phyloP scores from a whole-genome alignment of 441 rosid species.

The Gossypium gossypioides region DNA sequence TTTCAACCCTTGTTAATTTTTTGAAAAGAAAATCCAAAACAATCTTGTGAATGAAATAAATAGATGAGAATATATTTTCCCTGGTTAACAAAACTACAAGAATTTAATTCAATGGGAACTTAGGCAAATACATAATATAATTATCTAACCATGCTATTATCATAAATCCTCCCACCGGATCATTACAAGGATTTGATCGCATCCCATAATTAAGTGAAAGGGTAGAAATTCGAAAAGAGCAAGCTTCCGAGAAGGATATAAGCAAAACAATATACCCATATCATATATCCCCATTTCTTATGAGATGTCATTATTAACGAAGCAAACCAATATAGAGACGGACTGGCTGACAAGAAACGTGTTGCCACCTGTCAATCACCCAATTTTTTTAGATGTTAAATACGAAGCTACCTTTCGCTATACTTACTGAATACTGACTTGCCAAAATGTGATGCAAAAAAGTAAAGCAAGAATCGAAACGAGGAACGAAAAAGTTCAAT shows the following conservation, averaged over 20 bases:
- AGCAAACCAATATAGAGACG: constrained; percentile 83
- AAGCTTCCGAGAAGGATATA: constrained; percentile 74
- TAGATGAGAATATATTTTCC: no score
- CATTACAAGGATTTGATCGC: no score
- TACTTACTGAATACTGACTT: background rate
- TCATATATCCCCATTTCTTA: constrained; percentile 51
- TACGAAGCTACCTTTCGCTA: background rate
- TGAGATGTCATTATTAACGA: constrained; percentile 34
- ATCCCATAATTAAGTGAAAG: constrained; percentile 43
- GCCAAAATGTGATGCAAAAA: background rate
- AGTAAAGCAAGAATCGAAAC: background rate
- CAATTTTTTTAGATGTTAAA: background rate
- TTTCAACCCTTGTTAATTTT: no score
- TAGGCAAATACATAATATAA: no score
- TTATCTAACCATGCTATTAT: no score
- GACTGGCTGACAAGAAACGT: constrained; percentile 80
- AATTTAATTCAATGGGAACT: no score
- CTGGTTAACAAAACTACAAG: no score
- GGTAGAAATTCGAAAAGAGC: constrained; percentile 84
- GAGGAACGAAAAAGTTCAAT: background rate
- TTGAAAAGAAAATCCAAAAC: no score
- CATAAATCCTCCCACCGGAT: no score
- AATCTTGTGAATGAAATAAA: no score
- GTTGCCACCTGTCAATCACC: constrained; percentile 60
- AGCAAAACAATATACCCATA: constrained; percentile 58